Conservation (phyloP, 768 basidiomycete genomes). For the Exsudoporus frostii region DNA sequence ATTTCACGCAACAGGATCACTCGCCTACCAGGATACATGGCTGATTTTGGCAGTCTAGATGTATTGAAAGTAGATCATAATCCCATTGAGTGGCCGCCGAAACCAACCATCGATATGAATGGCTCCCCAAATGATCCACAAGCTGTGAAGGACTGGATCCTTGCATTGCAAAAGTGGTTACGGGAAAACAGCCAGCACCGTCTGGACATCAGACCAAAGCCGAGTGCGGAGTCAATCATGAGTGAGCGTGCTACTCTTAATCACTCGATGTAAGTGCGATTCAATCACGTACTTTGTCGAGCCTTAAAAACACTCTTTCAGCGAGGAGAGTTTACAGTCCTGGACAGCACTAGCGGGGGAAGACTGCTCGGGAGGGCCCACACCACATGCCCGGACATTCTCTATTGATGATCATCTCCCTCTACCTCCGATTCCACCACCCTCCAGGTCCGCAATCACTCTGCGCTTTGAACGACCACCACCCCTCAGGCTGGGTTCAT, state of each 20-base stretch:
- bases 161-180: conserved; percentile 72
- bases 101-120: conserved; percentile 45
- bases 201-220: conserved; percentile 30
- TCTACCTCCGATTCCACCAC: conserved; percentile 29
- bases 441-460: conserved; percentile 27
- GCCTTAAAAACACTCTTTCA: conserved; percentile 16
- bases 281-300: neutral
- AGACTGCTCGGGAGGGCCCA: conserved; percentile 37
- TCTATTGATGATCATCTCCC: conserved; percentile 60
- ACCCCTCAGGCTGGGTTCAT: conserved; percentile 46
- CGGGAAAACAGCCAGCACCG: conserved; percentile 42
- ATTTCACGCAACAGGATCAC: conserved; percentile 83
- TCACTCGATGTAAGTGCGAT: conserved; percentile 25
- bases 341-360: conserved; percentile 43
- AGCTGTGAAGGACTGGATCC: conserved; percentile 70
- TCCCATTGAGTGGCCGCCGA: conserved; percentile 91
- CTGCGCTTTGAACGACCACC: conserved; percentile 41
- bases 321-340: conserved; percentile 40
- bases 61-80: conserved; percentile 88
- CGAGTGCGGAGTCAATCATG: conserved; percentile 49
- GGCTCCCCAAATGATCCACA: conserved; percentile 44
- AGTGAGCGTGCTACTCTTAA: conserved; percentile 41
- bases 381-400: conserved; percentile 55
- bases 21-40: conserved; percentile 74
- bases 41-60: conserved; percentile 66